Conservation (phyloP, 179 eudicot species). For the Actinidia polygama region DNA sequence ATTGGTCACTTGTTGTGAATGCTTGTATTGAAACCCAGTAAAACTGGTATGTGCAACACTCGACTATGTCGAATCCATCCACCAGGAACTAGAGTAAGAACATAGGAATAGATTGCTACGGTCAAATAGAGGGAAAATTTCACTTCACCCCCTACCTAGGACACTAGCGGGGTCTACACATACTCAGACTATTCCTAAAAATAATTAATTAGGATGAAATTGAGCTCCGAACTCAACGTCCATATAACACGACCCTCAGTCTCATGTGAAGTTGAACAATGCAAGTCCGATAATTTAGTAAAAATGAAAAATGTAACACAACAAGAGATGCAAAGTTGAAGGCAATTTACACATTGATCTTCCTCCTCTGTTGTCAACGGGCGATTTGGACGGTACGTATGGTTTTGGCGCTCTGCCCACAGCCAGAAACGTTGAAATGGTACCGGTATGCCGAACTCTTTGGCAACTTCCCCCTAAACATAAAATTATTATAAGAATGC, state of each 20-base stretch:
- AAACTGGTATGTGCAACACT: no score
- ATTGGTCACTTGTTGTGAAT: no score
- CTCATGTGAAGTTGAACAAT: not conserved
- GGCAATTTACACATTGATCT: slow-evolving; percentile 59
- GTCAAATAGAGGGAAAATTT: no score
- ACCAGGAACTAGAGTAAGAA: no score
- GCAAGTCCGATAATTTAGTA: not conserved
- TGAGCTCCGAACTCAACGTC: not conserved
- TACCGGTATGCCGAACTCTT: slow-evolving; percentile 89
- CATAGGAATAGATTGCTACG: no score
- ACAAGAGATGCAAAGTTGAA: slow-evolving; percentile 15
- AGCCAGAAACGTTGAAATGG: slow-evolving; percentile 85
- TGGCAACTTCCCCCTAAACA: slow-evolving; percentile 84
- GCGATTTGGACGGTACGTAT: slow-evolving; percentile 90
- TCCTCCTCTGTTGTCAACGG: slow-evolving; percentile 76
- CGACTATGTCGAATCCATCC: no score
- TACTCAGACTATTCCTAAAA: no score
- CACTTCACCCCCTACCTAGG: no score
- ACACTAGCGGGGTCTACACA: no score
- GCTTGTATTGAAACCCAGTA: no score
- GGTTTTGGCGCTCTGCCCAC: slow-evolving; percentile 96
- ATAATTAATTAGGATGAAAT: not conserved
- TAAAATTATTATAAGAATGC: not conserved
- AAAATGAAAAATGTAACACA: not conserved
- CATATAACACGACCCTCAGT: slow-evolving; percentile 4